Evolutionary conservation across 371 early-diverging fungal species (phyloP), one percentile per base, ranked within the genome.

Genomic region (Rhizomucor pusillus): DNA sequence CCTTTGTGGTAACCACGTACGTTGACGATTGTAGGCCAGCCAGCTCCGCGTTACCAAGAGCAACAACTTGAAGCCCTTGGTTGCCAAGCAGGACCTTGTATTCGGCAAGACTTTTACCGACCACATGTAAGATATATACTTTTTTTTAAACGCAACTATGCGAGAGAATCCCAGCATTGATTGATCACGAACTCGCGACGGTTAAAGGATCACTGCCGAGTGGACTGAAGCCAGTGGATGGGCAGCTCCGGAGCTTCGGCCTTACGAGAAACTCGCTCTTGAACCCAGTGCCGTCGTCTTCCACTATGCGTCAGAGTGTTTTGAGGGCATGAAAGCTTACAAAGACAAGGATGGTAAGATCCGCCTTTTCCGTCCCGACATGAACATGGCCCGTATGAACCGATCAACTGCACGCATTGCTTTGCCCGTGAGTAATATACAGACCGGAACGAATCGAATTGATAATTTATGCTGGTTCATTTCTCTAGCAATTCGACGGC

Each of bases 311-410:
- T 80, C 93, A 29, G 91, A 90, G 84, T 92, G 94, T 58, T 96
- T 96, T 59, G 97, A 96, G 80, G 97, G 94, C 24, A 81, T 91
- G 82, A 94, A 94, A 76, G 95, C 93, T 33, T 95, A 85, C 75
- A 91, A 91, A 70, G 93, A 92, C 59, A 83, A 80, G 57, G 60
- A 88, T 12, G 93, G 94, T 45, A 85, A 83, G 39, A 82, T 93
- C 46, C 83, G 94, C 45, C 69, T 95, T 56, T 94, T 91, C 82
- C 81, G 97, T 29, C 94, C 94, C 3, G 88, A 91, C 36, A 90
- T 90, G 88, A 95, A 95, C 81, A 92, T 95, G 94, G 76, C 79
- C 57, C 84, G 97, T 11, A 73, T 95, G 64, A 74, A 79, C 49
- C 71, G 62, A 13, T 90, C 91, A 23, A 84, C 92, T 24, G 65